Base-by-base conservation (phyloP, 192 early-diverging fungal genomes). In the Gamsiella multidivaricata region DNA sequence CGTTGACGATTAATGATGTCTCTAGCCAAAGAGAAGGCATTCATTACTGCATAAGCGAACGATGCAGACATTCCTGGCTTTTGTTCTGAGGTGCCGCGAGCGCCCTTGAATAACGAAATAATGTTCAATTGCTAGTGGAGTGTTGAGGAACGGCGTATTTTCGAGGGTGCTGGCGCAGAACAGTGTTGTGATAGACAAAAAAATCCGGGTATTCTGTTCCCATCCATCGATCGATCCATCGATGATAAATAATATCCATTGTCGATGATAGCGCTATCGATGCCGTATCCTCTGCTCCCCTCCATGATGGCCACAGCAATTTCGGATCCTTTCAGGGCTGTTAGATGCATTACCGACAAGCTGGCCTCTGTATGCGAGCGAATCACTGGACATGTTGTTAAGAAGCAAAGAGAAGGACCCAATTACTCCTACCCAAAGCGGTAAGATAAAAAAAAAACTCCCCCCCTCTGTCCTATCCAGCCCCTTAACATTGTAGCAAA, bases 221-320 rank as follows among this genome's bases (percentile, higher is more conserved):
- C 65, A 73, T 73, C 70, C 55, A 73, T 73, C 70, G 47, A 58
- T 63, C 53, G 37, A 63, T 53, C 61, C 62, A 53, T 52, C 46
- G 47, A 43, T 54, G 23, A 29, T 39, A n/a, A 31, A 8, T 22
- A 14, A 33, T 26, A 71, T 71, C 61, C 34, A 36, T 54, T 52
- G 54, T 7, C 29, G 18, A 49, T 54, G 45, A 23, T 37, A 4
- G 22, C 43, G 51, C 36, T 54, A 12, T 28, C 55, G 36, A 22
- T 12, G 10, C 49, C 22, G 1, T 10, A 49, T 58, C 37, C 17
- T 31, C 17, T 14, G 29, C 6, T 51, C 15, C 45, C 9, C 9
- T n/a, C 5, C 14, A 14, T 14, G 39, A 39, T 39, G 37, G 12
- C 37, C 12, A 12, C 37, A 39, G 12, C 5, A 5, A 12, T 9